phyloP scores from a whole-genome alignment of 768 basidiomycete species.

The Ramaria rubella region DNA sequence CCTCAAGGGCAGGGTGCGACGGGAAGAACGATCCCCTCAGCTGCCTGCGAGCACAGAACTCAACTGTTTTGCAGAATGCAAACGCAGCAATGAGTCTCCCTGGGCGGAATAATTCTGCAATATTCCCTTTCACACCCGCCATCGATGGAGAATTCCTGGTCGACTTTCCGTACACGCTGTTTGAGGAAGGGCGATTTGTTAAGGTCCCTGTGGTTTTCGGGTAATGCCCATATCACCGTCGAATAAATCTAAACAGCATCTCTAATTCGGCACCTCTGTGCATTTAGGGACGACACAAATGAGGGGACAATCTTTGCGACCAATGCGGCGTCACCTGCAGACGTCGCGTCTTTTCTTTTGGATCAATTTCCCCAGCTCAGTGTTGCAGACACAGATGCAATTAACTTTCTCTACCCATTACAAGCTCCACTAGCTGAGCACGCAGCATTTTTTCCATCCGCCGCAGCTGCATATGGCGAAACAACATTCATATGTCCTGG shows the following conservation, averaged over 20 bases:
- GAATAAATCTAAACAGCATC: too few species aligned
- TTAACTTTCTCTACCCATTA: background rate
- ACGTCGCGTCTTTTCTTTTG: slow-evolving; percentile 2
- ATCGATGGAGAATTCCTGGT: slow-evolving; percentile 21
- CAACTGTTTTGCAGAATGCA: slow-evolving; percentile 29
- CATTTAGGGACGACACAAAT: slow-evolving; percentile 11
- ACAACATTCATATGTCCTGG: slow-evolving; percentile 8
- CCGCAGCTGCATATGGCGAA: slow-evolving; percentile 7
- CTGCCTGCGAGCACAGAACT: slow-evolving; percentile 26
- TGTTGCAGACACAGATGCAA: background rate
- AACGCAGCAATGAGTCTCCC: slow-evolving; percentile 25
- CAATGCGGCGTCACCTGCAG: slow-evolving; percentile 6
- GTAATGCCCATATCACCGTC: too few species aligned
- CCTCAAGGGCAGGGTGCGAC: slow-evolving; percentile 48
- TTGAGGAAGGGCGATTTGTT: slow-evolving; percentile 9
- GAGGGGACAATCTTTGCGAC: slow-evolving; percentile 9
- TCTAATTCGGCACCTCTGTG: background rate
- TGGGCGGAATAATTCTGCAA: slow-evolving; percentile 22
- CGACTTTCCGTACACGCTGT: slow-evolving; percentile 5
- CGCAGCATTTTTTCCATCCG: slow-evolving; percentile 5
- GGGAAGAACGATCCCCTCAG: slow-evolving; percentile 44
- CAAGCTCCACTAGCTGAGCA: background rate
- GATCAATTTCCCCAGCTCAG: slow-evolving; percentile 7
- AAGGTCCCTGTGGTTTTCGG: slow-evolving; percentile 11
- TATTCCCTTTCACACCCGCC: slow-evolving; percentile 29